Conservation (phyloP, 225 moss, liverwort and hornwort species). For the Pleurozium schreberi region DNA sequence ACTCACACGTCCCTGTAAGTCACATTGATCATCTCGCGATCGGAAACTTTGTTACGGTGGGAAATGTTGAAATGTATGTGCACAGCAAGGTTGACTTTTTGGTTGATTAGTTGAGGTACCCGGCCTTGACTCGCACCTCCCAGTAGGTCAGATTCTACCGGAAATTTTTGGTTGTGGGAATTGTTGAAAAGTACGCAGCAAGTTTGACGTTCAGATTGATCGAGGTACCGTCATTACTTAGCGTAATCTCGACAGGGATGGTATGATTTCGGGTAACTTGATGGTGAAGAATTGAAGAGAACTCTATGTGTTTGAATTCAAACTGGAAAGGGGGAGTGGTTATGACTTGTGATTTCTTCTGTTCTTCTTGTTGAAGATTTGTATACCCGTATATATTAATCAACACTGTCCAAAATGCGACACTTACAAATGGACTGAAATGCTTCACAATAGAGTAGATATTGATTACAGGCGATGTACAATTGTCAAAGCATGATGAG, state of each 20-base stretch:
- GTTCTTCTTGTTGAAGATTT: background rate
- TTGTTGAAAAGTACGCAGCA: background rate
- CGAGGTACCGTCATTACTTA: background rate
- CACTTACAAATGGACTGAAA: background rate
- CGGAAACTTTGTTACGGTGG: no score
- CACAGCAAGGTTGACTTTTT: background rate
- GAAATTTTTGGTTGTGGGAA: background rate
- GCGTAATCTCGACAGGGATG: background rate
- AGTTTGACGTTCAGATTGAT: background rate
- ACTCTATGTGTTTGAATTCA: background rate
- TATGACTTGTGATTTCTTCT: background rate
- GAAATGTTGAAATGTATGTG: background rate
- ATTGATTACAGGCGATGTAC: background rate
- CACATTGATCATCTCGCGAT: no score
- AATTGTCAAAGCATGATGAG: background rate
- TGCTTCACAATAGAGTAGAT: rapidly evolving
- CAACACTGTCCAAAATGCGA: no score
- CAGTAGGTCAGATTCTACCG: background rate
- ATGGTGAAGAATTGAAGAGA: background rate
- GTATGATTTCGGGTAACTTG: background rate
- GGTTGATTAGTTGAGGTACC: background rate
- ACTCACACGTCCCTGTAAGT: constrained; percentile 35
- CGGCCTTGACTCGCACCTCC: constrained; percentile 19
- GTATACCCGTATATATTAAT: background rate
- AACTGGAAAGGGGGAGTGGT: background rate